Evolutionary conservation across 768 basidiomycete genomes (phyloP), one percentile per base, ranked within the genome.

Genomic region (Ramaria rubella): DNA sequence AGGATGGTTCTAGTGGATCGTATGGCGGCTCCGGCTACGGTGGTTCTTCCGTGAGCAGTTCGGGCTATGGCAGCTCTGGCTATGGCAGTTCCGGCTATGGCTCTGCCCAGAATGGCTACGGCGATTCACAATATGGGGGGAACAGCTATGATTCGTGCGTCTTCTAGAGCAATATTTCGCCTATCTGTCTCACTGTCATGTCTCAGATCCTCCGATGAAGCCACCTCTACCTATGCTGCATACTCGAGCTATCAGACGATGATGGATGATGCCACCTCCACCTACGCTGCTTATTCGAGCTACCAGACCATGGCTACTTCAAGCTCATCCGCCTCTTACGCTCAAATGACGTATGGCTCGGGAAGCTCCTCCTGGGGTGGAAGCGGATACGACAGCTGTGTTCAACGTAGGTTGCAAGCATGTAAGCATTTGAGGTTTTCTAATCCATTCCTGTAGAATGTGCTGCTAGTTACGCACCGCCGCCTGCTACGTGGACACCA

Each of bases 351-450:
- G 11, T 85, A 86, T 65, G 85, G 86, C 6, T 87, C 86, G 21
- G 86, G 85, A 58, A 74, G 69, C 60, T 71, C 72, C 43, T 79
- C 72, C 71, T 84, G 83, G 83, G 27, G 55, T 50, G 75, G 72
- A 49, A 74, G 73, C 19, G 75, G 75, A 42, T 88, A 87, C 72
- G 72, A 85, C 61, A 75, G 75, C 70, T 89, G 87, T 65, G 86
- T 88, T 36, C 77, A 82, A 62, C 81, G 86, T 88, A 63, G 67
- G 83, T 76, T 44, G n/a, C 23, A 17, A 19, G n/a, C 23, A 42
- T 42, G n/a, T 42, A 4, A 17, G 8, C 17, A 42, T 42, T 21
- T 42, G 4, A 42, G n/a, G 7, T 12, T 42, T 14, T 42, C n/a
- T 36, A 19, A 42, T n/a, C 3, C 17, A n/a, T 26, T 21, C 42